Evolutionary conservation across 768 basidiomycete genomes (phyloP).

Genomic region (Amanita thiersii): DNA sequence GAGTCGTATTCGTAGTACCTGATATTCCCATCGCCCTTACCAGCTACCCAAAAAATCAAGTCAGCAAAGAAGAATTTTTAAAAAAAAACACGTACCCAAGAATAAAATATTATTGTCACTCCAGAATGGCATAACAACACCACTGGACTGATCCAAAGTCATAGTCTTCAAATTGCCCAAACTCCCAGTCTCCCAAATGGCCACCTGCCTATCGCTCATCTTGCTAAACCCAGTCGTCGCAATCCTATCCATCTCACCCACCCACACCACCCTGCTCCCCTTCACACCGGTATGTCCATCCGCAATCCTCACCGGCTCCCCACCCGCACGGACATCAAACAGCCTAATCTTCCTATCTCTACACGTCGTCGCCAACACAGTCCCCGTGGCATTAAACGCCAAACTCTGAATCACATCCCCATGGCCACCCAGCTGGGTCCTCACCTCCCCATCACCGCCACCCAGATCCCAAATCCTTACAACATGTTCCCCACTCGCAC

Average conservation of each 20-base stretch:
- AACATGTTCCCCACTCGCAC: conserved; percentile 72
- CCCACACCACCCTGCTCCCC: conserved; percentile 81
- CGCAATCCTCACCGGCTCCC: conserved; percentile 70
- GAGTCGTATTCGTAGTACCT: conserved; percentile 96
- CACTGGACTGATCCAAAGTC: conserved; percentile 82
- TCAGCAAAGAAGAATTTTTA: neutral
- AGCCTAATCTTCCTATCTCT: conserved; percentile 88
- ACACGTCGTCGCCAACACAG: conserved; percentile 79
- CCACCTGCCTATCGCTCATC: conserved; percentile 91
- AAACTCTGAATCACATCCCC: conserved; percentile 84
- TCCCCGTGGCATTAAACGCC: conserved; percentile 76
- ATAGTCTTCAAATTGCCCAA: conserved; percentile 71
- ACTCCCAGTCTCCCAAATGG: conserved; percentile 81
- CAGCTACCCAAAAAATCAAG: conserved; percentile 37
- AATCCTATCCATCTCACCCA: conserved; percentile 83
- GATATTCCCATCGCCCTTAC: conserved; percentile 96
- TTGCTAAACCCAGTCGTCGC: conserved; percentile 96
- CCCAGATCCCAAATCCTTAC: conserved; percentile 92
- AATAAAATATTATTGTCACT: conserved; percentile 88
- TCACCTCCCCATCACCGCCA: conserved; percentile 49
- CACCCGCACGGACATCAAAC: conserved; percentile 82
- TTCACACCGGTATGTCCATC: conserved; percentile 95
- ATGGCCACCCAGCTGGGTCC: conserved; percentile 61
- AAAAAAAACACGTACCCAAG: conserved; percentile 40
- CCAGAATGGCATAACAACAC: conserved; percentile 98